Base-by-base conservation (phyloP, 495 filamentous ascomycete species). In the Penicillium salamii region DNA sequence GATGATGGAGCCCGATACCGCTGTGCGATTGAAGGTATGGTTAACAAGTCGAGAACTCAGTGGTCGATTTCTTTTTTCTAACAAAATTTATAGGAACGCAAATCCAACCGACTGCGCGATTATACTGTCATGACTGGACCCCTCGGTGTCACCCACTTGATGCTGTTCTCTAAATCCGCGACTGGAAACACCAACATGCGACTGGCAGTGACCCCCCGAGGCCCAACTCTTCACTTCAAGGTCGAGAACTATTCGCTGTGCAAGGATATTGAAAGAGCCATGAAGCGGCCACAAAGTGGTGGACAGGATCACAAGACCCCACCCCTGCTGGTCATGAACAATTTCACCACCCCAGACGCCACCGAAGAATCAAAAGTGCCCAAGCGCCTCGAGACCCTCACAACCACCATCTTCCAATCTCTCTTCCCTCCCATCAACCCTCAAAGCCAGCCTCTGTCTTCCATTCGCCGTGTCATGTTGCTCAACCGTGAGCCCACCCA, bases 281-380 rank as follows among this genome's bases (percentile, higher is more conserved):
- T 88, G 72, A 88, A 89, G 63, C 89, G 87, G 59, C 91, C 93
- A 2, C 79, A 81, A 59, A 87, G 82, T 19, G 86, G 86, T 40
- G 85, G 84, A 48, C 91, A 92, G 66, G 89, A 96, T 58, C 93
- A 87, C 62, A 74, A 83, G 39, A 87, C 82, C 20, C 80, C 92
- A 2, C 92, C 92, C 41, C 71, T 97, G 64, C 79, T 98, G 14
- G 95, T 98, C 46, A 97, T 98, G 93, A 99, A 99, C 72, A 96
- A 96, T 64, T 96, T 99, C 69, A 80, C 78, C 28, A 86, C 81
- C 1, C 78, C 88, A 21, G 66, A 77, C 45, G 69, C 79, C 8
- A 65, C 72, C 29, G 65, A 74, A 41, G 74, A 80, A 32, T 75
- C 84, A n/a, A 82, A 87, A 40, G 76, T 84, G 14, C 83, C 79